These are phyloP conservation scores for Aspergillus chevalieri DNA, from an alignment of 2,329 filamentous ascomycete species.

Conservation along the genomic window DNA sequence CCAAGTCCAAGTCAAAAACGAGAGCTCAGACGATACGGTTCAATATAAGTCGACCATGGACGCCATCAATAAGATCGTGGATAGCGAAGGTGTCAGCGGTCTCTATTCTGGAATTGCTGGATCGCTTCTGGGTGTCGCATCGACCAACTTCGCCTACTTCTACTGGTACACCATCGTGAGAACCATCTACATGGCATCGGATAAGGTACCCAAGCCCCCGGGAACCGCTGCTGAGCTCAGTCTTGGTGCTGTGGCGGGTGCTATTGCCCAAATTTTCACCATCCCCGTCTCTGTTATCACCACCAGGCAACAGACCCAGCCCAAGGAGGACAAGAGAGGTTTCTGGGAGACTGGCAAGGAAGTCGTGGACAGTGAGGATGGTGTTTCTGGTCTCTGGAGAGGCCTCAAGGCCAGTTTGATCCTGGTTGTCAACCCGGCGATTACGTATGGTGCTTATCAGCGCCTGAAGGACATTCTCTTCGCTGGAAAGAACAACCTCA, in stretches of 20 bases:
- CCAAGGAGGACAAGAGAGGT: slow-evolving; percentile 75
- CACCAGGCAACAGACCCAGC: slow-evolving; percentile 90
- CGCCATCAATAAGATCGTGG: slow-evolving; percentile 76
- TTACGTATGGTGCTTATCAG: slow-evolving; percentile 96
- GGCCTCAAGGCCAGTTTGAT: slow-evolving; percentile 94
- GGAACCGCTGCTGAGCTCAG: slow-evolving; percentile 76
- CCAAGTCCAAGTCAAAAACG: slow-evolving; percentile 81
- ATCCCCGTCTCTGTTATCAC: slow-evolving; percentile 95
- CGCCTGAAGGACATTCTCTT: slow-evolving; percentile 72
- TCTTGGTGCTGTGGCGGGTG: slow-evolving; percentile 80
- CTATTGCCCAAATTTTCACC: slow-evolving; percentile 88
- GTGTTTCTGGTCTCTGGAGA: slow-evolving; percentile 82
- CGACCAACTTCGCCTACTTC: slow-evolving; percentile 98
- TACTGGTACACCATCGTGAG: slow-evolving; percentile 96
- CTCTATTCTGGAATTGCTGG: slow-evolving; percentile 87
- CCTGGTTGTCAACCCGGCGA: slow-evolving; percentile 90
- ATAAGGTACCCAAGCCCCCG: slow-evolving; percentile 56
- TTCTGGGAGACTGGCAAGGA: slow-evolving; percentile 82
- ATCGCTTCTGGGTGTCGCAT: slow-evolving; percentile 82
- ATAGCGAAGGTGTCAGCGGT: slow-evolving; percentile 71
- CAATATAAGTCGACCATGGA: slow-evolving; percentile 87
- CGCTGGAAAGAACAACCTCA: slow-evolving; percentile 67
- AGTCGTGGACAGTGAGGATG: slow-evolving; percentile 85
- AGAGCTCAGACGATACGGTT: slow-evolving; percentile 45
- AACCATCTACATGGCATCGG: slow-evolving; percentile 63